Conservation (phyloP, 495 filamentous ascomycete genomes). For the Opeltia flavorubescens region DNA sequence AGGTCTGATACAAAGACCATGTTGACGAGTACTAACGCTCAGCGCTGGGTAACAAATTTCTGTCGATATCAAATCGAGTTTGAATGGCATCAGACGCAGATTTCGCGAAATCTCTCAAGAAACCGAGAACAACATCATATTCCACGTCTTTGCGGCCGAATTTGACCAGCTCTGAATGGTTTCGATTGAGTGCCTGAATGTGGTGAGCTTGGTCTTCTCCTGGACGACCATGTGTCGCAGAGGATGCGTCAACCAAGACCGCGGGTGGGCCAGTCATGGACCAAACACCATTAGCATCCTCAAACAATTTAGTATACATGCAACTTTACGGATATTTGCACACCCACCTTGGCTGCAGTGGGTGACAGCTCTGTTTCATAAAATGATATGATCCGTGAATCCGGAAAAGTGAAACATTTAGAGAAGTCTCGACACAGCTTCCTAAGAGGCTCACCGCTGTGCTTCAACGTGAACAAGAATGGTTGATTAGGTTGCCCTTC, state of each 20-base stretch:
- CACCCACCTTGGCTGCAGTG: neutral
- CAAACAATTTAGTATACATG: neutral
- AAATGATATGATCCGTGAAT: conserved; percentile 10
- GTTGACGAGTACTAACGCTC: too few relatives aligned
- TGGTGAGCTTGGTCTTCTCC: neutral
- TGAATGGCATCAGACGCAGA: neutral
- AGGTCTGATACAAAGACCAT: too few relatives aligned
- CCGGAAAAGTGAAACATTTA: conserved; percentile 6
- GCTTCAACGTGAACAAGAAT: conserved; percentile 7
- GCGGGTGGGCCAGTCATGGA: neutral
- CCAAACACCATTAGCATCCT: neutral
- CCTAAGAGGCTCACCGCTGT: conserved; percentile 5
- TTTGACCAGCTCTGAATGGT: neutral
- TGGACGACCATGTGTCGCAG: neutral
- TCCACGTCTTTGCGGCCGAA: neutral
- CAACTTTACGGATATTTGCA: neutral
- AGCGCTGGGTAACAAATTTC: too few relatives aligned
- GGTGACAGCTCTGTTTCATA: conserved; percentile 12
- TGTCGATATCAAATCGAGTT: neutral
- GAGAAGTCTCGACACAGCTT: conserved; percentile 7
- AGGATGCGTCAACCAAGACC: neutral
- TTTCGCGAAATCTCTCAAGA: neutral
- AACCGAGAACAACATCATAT: neutral
- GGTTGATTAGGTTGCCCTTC: conserved; percentile 9
- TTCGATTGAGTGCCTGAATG: neutral